Base-by-base conservation (phyloP, 2,329 filamentous ascomycete genomes). In the Diaporthe citrichinensis region DNA sequence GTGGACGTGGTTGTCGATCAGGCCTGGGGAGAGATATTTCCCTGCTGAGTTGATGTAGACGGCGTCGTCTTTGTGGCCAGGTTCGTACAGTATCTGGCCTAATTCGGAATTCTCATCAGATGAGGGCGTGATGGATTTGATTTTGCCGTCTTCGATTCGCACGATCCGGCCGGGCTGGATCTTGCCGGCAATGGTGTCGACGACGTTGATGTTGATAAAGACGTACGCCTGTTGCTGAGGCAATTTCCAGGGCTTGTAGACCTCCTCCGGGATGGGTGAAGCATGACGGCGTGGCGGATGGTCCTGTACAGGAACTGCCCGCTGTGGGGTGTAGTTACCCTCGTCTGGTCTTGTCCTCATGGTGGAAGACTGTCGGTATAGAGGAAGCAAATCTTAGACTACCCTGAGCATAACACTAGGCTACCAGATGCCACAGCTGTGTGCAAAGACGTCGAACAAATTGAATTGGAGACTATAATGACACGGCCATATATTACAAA, bases 1-100 rank as follows among this genome's bases (percentile, higher is more conserved):
- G 76, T 89, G 87, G 15, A 89, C 86, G 79, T 89, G 88, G 77
- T 84, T 85, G 78, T 90, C 88, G 46, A 89, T 88, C 5, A 90
- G 82, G 5, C 88, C 88, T 1, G 88, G 88, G 57, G 84, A 84
- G 23, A 90, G 78, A 77, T 85, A 90, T 71, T 84, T 84, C 23
- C 86, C 85, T 8, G 83, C 75, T 0, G 87, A 79, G 76, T 90
- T 84, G 67, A 88, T 77, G 34, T 80, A 73, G 78, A 79, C 73
- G 71, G 78, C 69, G 3, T 17, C 31, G 17, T 68, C 15, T 0
- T 41, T 12, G 36, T n/a, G 6, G 20, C 41, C 17, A 10, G 34
- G 4, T 20, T 31, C 28, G 57, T 7, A 15, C 20, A 12, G 7
- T 34, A 23, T 7, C 5, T 25, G 28, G 17, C 9, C 14, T 7